These are phyloP conservation scores for Raphidocelis subcapitata DNA, from an alignment of 139 green algal species.

Conservation along the genomic window DNA sequence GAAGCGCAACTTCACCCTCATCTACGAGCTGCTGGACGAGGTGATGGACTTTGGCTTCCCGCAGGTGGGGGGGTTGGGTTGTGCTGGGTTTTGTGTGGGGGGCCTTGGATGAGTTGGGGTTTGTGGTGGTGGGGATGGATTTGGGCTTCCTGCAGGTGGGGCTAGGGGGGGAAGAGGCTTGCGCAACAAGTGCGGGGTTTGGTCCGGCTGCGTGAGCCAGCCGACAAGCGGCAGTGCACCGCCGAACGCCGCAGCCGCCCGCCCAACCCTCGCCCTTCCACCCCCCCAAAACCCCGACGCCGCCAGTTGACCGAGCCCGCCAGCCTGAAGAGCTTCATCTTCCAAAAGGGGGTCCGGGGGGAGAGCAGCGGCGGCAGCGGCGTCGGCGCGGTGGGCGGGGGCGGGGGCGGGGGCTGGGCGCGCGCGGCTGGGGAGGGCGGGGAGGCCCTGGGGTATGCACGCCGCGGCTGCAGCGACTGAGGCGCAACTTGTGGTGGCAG, in stretches of 20 bases:
- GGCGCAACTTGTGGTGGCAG: no score
- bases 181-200: no score
- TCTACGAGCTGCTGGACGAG: conserved; percentile 98
- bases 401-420: neutral
- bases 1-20: conserved; percentile 93
- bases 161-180: neutral
- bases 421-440: no score
- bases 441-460: no score
- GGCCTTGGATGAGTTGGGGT: neutral
- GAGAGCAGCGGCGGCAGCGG: neutral
- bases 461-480: no score
- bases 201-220: no score
- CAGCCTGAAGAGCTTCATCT: conserved; percentile 93
- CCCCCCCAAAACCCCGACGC: no score
- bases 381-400: conserved; percentile 10
- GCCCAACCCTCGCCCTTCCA: no score
- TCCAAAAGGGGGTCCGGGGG: conserved; percentile 75
- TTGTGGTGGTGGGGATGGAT: conserved; percentile 66
- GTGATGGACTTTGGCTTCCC: conserved; percentile 85
- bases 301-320: conserved; percentile 67
- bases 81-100: neutral
- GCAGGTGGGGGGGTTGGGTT: conserved; percentile 76
- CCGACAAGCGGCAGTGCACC: no score
- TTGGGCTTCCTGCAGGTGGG: conserved; percentile 85
- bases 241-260: no score